These are phyloP conservation scores for Colletotrichum plurivorum DNA, from an alignment of 2,329 filamentous ascomycete species.

Conservation along the genomic window DNA sequence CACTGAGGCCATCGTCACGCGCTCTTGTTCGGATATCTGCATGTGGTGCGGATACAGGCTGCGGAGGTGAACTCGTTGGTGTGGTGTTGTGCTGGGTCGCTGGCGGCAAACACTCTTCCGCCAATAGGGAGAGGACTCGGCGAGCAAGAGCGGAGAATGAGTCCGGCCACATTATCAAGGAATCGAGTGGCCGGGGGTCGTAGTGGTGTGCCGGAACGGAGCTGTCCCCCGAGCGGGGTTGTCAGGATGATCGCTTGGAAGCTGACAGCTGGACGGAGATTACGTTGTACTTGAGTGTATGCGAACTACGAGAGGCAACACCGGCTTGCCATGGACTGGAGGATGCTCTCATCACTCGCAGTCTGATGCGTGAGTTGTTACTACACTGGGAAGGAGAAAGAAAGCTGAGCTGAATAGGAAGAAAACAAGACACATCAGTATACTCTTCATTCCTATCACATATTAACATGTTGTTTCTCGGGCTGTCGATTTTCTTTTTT, in stretches of 20 bases:
- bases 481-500: too few species aligned
- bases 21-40: background rate
- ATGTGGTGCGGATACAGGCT: too few species aligned
- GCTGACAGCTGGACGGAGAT: background rate
- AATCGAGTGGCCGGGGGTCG: conserved; percentile 2
- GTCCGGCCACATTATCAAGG: conserved; percentile 11
- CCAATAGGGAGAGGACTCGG: conserved; percentile 2
- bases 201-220: conserved; percentile 24
- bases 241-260: background rate
- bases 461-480: too few species aligned
- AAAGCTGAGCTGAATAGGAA: too few species aligned
- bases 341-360: too few species aligned
- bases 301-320: too few species aligned
- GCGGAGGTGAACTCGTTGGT: background rate
- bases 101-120: conserved; percentile 22
- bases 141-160: background rate
- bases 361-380: too few species aligned
- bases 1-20: conserved; percentile 14
- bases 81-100: background rate
- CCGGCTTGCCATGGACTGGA: too few species aligned
- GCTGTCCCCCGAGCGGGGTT: conserved; percentile 11
- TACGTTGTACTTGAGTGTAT: too few species aligned
- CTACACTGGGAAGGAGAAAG: too few species aligned
- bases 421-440: too few species aligned
- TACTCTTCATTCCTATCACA: too few species aligned